Percentiles rank a stretch among this genome's conserved stretches.
phyloP scores from a whole-genome alignment of 208 protist species.

The Trypanosoma congolense region DNA sequence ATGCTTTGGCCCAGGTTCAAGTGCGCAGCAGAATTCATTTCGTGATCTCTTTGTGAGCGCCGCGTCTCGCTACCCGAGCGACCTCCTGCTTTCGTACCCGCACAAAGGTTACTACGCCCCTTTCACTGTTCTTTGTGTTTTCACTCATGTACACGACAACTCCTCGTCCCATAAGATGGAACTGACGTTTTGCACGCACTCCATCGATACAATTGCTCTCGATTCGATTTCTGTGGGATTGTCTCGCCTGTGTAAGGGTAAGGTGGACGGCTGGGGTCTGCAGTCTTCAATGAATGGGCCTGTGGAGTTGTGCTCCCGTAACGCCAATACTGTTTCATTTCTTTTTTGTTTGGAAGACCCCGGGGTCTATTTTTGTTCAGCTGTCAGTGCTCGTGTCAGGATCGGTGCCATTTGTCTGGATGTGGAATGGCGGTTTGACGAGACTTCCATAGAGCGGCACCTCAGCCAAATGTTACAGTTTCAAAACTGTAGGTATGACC shows the following conservation, averaged over 20 bases:
- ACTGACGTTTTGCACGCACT: constrained; percentile 14
- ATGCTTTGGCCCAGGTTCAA: constrained; percentile 16
- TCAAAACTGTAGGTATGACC: not conserved
- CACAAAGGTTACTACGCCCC: constrained; percentile 18
- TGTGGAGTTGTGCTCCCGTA: constrained; percentile 6
- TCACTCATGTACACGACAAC: constrained; percentile 12
- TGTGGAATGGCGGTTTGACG: constrained; percentile 23
- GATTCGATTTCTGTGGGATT: constrained; percentile 13
- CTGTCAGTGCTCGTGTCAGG: constrained; percentile 25
- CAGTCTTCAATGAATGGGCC: not conserved
- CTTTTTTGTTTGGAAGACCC: constrained; percentile 24
- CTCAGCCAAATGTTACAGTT: constrained; percentile 1
- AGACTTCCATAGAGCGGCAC: not conserved
- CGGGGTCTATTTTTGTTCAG: constrained; percentile 37
- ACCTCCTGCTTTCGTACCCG: constrained; percentile 15
- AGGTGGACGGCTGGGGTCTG: not conserved
- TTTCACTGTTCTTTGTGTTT: constrained; percentile 21
- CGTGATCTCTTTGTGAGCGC: constrained; percentile 8
- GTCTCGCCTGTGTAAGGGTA: constrained; percentile 3
- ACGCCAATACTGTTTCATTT: not conserved
- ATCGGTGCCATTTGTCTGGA: constrained; percentile 18
- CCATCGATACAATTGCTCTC: constrained; percentile 13
- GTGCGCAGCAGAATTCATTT: constrained; percentile 7
- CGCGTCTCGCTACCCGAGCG: not conserved
- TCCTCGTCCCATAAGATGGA: constrained; percentile 5